phyloP scores from a whole-genome alignment of 2,329 filamentous ascomycete genomes.

The Lecanosticta acicola region DNA sequence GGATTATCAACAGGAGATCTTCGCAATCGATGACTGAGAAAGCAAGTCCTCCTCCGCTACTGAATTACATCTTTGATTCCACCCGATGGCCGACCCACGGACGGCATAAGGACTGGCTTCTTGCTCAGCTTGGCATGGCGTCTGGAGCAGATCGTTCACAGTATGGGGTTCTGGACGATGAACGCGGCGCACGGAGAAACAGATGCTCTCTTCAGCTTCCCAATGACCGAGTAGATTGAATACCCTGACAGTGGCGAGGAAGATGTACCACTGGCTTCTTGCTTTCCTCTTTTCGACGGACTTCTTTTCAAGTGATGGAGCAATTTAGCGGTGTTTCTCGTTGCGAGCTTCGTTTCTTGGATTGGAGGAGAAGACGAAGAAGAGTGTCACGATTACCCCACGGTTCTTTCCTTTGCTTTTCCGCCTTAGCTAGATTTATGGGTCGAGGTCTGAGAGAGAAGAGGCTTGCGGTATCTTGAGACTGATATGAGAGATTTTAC shows the following conservation, averaged over 20 bases:
- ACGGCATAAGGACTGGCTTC: no score
- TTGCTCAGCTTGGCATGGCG: no score
- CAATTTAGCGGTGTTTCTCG: neutral
- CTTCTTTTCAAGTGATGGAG: neutral
- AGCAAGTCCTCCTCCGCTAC: neutral
- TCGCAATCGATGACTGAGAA: slow-evolving; percentile 37
- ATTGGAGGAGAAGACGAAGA: neutral
- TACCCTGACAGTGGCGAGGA: neutral
- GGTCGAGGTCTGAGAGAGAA: neutral
- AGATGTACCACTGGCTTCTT: neutral
- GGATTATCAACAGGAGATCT: slow-evolving; percentile 80
- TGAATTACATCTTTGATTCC: neutral
- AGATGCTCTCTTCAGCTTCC: no score
- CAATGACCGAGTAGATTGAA: slow-evolving; percentile 10
- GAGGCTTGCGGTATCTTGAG: neutral
- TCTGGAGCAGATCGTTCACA: no score
- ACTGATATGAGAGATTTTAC: neutral
- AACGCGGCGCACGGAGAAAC: no score
- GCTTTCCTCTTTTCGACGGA: neutral
- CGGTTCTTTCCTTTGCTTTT: no score
- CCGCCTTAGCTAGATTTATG: neutral
- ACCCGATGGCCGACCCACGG: no score
- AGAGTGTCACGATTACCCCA: neutral
- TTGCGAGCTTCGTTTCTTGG: neutral
- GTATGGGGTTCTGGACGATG: no score